Evolutionary conservation across 768 basidiomycete genomes (phyloP).

Genomic region (Atractiella rhizophila): DNA sequence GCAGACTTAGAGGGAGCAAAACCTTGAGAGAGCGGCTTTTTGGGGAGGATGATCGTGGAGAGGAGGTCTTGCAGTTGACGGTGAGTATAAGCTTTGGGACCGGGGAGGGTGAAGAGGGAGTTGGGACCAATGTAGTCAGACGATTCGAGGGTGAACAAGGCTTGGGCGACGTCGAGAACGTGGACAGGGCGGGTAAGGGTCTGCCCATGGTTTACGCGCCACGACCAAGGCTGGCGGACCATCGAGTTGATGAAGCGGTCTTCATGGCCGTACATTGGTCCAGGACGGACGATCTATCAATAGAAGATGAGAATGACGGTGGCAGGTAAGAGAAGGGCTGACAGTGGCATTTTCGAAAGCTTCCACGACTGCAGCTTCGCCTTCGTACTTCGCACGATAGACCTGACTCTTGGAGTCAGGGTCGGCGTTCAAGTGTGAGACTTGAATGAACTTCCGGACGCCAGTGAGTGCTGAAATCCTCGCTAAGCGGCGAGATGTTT

Average conservation of each 20-base stretch:
- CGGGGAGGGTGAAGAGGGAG: slow-evolving; percentile 61
- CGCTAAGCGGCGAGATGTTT: slow-evolving; percentile 65
- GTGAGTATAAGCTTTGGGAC: slow-evolving; percentile 67
- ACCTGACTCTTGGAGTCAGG: slow-evolving; percentile 49
- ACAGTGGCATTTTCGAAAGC: slow-evolving; percentile 62
- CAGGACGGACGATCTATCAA: slow-evolving; percentile 73
- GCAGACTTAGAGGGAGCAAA: no score
- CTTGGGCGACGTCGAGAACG: slow-evolving; percentile 84
- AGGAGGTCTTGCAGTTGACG: no score
- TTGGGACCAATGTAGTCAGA: slow-evolving; percentile 27
- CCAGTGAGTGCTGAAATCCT: slow-evolving; percentile 47
- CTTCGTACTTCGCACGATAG: slow-evolving; percentile 70
- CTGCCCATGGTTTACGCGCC: slow-evolving; percentile 68
- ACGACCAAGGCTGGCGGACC: slow-evolving; percentile 77
- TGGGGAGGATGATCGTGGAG: no score
- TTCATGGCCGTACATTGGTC: slow-evolving; percentile 71
- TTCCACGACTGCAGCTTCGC: slow-evolving; percentile 60
- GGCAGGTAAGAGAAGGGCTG: no score
- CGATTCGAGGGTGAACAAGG: slow-evolving; percentile 47
- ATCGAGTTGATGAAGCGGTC: slow-evolving; percentile 83
- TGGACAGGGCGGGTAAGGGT: slow-evolving; percentile 78
- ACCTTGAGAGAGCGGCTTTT: no score
- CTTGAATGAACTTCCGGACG: slow-evolving; percentile 65
- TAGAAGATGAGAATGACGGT: no score
- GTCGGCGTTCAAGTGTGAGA: slow-evolving; percentile 83